phyloP scores from a whole-genome alignment of 257 asterid genomes.

The Solanum raphanifolium region DNA sequence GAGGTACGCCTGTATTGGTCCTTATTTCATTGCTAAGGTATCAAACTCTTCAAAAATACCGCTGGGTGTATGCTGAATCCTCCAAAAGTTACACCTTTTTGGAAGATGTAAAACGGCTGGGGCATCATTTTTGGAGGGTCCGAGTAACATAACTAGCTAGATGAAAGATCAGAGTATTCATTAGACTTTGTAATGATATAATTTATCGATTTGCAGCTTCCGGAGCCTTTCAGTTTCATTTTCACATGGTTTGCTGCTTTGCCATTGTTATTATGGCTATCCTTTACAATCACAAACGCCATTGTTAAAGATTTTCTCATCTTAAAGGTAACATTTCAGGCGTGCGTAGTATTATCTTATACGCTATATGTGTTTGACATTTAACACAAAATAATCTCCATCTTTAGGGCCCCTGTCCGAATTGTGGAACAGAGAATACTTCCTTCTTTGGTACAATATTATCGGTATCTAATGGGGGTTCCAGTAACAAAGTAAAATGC shows the following conservation, averaged over 20 bases:
- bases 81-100: background rate
- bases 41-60: background rate
- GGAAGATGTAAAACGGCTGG: background rate
- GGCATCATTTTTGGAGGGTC: background rate
- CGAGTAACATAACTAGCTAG: background rate
- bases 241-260: slow-evolving; percentile 98
- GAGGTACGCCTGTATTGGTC: slow-evolving; percentile 38
- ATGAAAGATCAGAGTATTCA: background rate
- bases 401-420: slow-evolving; percentile 90
- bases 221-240: slow-evolving; percentile 97
- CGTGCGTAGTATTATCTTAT: background rate
- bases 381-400: background rate
- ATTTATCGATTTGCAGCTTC: slow-evolving; percentile 49
- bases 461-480: slow-evolving; percentile 76
- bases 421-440: slow-evolving; percentile 88
- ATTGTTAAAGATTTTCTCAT: slow-evolving; percentile 74
- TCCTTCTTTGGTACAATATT: slow-evolving; percentile 96
- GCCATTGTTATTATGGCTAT: slow-evolving; percentile 62
- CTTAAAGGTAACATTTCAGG: slow-evolving; percentile 37
- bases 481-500: slow-evolving; percentile 59
- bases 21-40: background rate
- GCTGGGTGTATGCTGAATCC: background rate
- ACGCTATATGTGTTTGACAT: background rate
- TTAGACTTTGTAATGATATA: background rate
- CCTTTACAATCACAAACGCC: slow-evolving; percentile 58